Base-by-base conservation (phyloP, 495 filamentous ascomycete species). In the Penicillium roqueforti region DNA sequence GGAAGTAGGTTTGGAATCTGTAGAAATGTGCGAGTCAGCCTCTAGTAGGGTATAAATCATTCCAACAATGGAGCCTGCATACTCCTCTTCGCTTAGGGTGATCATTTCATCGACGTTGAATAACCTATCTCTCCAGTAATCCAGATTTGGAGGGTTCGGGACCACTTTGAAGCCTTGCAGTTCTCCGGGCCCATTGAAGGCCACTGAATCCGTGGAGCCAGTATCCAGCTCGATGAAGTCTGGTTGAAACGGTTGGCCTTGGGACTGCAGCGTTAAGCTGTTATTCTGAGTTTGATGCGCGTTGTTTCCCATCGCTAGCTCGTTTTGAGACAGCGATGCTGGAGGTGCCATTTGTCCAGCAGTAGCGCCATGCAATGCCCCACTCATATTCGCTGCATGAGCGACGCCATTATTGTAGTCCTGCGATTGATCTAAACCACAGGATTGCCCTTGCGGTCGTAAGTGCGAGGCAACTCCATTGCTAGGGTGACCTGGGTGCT, bases 1-100 rank as follows among this genome's bases (percentile, higher is more conserved):
- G 89, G 65, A 91, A 96, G 70, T 93, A 96, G 18, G 83, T 92
- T 59, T 88, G 83, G 70, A 88, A 93, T 67, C 89, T 92, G 40
- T 32, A 13, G 14, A 52, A 11, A 22, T 4, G 32, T 34, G n/a
- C 10, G 36, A 42, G 22, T 42, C 37, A 59, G 57, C 44, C 44
- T 53, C 39, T 8, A 16, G n/a, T 48, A 19, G 25, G 41, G 34
- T 28, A 25, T 9, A 48, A 32, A 20, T 42, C 40, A 50, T 38
- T 18, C 39, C 41, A 34, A n/a, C 46, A 41, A 41, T 40, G n/a
- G 48, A 31, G 5, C n/a, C 53, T 49, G 25, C 83, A 57, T 83
- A 92, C 88, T 93, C 79, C 50, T 92, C 86, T 73, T 91, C 86
- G 31, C 80, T 89, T 61, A 95, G 62, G 6, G 81, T 82, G 42